These are phyloP conservation scores for Peribolospora kevripleyi DNA, from an alignment of 768 basidiomycete genomes.

Conservation along the genomic window DNA sequence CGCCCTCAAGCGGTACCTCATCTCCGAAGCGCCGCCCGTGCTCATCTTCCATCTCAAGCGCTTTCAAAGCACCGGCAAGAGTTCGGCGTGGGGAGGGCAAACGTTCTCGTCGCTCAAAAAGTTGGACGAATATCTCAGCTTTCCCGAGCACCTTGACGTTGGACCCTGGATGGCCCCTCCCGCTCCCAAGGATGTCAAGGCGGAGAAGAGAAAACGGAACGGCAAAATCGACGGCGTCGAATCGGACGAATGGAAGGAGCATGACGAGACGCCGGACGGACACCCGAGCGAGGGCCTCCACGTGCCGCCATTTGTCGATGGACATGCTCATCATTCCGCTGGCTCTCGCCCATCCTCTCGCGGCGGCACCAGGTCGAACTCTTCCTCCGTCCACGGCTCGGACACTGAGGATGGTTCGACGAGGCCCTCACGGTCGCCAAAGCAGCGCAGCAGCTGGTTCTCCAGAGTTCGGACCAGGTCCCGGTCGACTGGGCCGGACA, in stretches of 20 bases:
- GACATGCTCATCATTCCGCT: too few species aligned
- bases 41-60: constrained; percentile 82
- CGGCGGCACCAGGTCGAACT: too few species aligned
- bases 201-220: constrained; percentile 5
- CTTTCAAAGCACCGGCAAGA: constrained; percentile 60
- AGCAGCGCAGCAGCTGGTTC: too few species aligned
- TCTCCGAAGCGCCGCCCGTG: constrained; percentile 49
- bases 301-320: too few species aligned
- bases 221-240: constrained; percentile 2
- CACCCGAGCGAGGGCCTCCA: constrained; percentile 25
- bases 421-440: too few species aligned
- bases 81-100: constrained; percentile 17
- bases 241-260: constrained; percentile 9
- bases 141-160: constrained; percentile 66
- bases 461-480: too few species aligned
- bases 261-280: constrained; percentile 10
- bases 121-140: constrained; percentile 71
- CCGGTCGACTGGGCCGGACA: too few species aligned
- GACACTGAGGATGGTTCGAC: too few species aligned
- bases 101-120: constrained; percentile 41
- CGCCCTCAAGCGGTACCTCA: constrained; percentile 85
- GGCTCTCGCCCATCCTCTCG: too few species aligned
- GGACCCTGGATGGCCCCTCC: constrained; percentile 60
- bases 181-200: constrained; percentile 15
- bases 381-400: too few species aligned